These are phyloP conservation scores for Phytophthora cactorum DNA, from an alignment of 352 stramenopile genomes.

Conservation along the genomic window DNA sequence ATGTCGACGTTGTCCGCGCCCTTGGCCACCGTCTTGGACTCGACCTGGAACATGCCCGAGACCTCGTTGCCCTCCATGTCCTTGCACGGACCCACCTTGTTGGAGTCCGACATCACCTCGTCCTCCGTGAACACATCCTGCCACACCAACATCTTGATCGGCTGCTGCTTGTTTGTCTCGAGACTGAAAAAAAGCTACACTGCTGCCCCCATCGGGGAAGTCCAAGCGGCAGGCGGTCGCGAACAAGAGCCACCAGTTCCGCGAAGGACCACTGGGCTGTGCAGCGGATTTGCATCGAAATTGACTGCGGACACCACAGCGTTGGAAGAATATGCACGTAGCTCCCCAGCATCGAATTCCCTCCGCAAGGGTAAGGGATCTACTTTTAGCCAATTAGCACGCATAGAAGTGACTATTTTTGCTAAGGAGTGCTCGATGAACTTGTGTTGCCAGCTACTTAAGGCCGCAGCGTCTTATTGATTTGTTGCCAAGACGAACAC, in stretches of 20 bases:
- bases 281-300: background rate
- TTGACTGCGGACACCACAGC: accelerated
- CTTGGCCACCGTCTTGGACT: slow-evolving; percentile 60
- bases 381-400: slow-evolving; percentile 20
- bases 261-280: background rate
- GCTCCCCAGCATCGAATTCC: background rate
- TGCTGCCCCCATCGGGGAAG: background rate
- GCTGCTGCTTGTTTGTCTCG: slow-evolving; percentile 29
- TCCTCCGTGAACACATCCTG: slow-evolving; percentile 75
- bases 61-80: slow-evolving; percentile 60
- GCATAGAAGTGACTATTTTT: background rate
- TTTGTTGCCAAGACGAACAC: too few species aligned
- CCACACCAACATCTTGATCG: slow-evolving; percentile 64
- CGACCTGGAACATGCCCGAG: slow-evolving; percentile 66
- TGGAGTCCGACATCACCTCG: slow-evolving; percentile 71
- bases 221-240: background rate
- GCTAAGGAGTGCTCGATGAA: too few species aligned
- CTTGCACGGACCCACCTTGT: slow-evolving; percentile 56
- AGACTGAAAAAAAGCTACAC: slow-evolving; percentile 34
- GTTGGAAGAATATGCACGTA: slow-evolving; percentile 1
- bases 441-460: too few species aligned
- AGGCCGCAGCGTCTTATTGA: too few species aligned
- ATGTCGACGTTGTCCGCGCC: slow-evolving; percentile 64
- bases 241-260: slow-evolving; percentile 47
- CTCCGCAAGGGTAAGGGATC: slow-evolving; percentile 7